Conservation (phyloP, 2,329 filamentous ascomycete genomes). For the Pseudophaeomoniella oleicola region DNA sequence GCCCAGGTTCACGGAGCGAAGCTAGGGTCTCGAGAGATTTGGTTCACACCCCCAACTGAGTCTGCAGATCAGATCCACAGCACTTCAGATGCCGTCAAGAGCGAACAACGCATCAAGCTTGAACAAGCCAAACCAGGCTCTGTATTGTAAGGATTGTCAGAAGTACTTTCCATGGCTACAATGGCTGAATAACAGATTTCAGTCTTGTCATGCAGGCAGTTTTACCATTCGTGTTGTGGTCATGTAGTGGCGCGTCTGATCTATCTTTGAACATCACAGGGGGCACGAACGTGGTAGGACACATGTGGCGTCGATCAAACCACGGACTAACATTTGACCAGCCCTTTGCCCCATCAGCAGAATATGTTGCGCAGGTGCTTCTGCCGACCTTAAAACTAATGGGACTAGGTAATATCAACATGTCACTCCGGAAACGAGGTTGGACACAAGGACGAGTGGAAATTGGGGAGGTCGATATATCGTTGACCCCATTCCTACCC, state of each 20-base stretch:
- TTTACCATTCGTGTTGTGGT: neutral
- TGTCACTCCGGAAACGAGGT: constrained; percentile 32
- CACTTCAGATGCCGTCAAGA: too few species aligned
- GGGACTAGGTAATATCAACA: constrained; percentile 32
- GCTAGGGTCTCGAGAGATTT: constrained; percentile 20
- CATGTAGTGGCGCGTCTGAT: neutral
- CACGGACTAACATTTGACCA: neutral
- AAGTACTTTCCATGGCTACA: too few species aligned
- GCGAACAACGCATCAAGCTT: neutral
- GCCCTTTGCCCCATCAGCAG: constrained; percentile 35
- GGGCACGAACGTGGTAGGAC: constrained; percentile 40
- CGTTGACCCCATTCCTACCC: constrained; percentile 27
- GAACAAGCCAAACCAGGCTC: neutral
- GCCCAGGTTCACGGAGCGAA: constrained; percentile 16
- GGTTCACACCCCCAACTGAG: constrained; percentile 17
- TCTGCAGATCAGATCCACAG: too few species aligned
- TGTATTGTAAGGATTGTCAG: constrained; percentile 12
- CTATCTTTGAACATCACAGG: constrained; percentile 35
- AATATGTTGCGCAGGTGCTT: constrained; percentile 42
- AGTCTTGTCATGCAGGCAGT: neutral
- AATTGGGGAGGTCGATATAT: constrained; percentile 35
- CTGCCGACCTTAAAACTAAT: constrained; percentile 36
- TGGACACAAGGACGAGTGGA: constrained; percentile 33
- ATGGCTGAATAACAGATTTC: constrained; percentile 2
- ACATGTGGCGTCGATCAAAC: constrained; percentile 2